Evolutionary conservation across 1,284 basidiomycete genomes (phyloP).

Genomic region (Porodaedalea pini): DNA sequence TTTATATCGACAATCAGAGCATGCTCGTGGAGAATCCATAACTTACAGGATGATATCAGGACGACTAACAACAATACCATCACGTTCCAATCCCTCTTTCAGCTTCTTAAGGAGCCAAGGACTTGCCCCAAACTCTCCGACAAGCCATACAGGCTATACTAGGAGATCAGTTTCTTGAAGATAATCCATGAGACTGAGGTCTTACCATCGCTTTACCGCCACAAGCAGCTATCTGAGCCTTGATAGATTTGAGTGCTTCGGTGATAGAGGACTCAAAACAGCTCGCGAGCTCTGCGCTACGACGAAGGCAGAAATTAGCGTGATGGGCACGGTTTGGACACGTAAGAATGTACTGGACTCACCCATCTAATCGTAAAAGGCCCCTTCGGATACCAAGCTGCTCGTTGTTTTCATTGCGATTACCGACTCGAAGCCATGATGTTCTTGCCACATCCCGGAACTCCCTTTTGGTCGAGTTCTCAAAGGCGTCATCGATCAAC

Average conservation of each 20-base stretch:
- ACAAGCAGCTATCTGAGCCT: slow-evolving; percentile 61
- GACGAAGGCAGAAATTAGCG: not conserved
- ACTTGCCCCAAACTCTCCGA: slow-evolving; percentile 76
- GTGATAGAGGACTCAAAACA: slow-evolving; percentile 73
- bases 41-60: too few relatives aligned
- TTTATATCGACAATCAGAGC: too few relatives aligned
- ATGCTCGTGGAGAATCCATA: too few relatives aligned
- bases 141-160: slow-evolving; percentile 64
- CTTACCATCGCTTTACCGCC: slow-evolving; percentile 54
- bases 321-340: not conserved
- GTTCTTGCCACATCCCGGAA: slow-evolving; percentile 62
- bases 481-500: slow-evolving; percentile 59
- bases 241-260: slow-evolving; percentile 66
- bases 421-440: slow-evolving; percentile 70
- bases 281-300: slow-evolving; percentile 56
- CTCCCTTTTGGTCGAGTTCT: slow-evolving; percentile 73
- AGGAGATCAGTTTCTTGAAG: too few relatives aligned
- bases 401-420: slow-evolving; percentile 66
- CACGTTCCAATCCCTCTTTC: slow-evolving; percentile 54
- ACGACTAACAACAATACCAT: slow-evolving; percentile 58
- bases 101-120: slow-evolving; percentile 73
- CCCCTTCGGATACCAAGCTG: slow-evolving; percentile 65
- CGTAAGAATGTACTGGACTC: slow-evolving; percentile 24
- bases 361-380: slow-evolving; percentile 67
- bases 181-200: too few relatives aligned